Evolutionary conservation across 345 rosid genomes (phyloP).

Genomic region (Acer campestre): DNA sequence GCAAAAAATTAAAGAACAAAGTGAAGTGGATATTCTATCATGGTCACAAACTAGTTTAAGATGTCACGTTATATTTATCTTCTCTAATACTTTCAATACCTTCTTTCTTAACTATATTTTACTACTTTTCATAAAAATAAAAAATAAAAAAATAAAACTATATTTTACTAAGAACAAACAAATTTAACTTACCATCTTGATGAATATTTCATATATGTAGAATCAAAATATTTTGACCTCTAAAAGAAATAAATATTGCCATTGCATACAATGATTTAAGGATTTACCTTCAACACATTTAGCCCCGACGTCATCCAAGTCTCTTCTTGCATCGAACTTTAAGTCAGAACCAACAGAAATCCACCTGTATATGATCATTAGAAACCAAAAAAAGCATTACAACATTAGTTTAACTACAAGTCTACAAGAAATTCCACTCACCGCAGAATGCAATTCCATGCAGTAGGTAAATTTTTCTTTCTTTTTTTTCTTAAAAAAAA

Average conservation of each 20-base stretch:
- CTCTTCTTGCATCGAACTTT: conserved; percentile 95
- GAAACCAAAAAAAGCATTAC: conserved; percentile 20
- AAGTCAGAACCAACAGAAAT: conserved; percentile 98
- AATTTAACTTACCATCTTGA: background rate
- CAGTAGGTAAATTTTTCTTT: background rate
- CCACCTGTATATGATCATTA: conserved; percentile 68
- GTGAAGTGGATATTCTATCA: background rate
- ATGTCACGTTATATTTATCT: conserved; percentile 6
- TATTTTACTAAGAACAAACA: background rate
- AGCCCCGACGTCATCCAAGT: conserved; percentile 97
- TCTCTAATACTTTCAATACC: background rate
- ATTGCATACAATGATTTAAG: conserved; percentile 10
- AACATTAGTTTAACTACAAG: conserved; percentile 1
- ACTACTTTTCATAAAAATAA: no score
- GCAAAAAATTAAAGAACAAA: background rate
- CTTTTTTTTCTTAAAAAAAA: background rate
- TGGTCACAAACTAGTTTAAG: background rate
- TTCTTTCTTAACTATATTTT: conserved; percentile 1
- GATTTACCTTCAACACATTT: conserved; percentile 65
- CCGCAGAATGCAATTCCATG: background rate
- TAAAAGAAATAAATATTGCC: conserved; percentile 9
- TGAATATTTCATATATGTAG: background rate
- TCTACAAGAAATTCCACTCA: background rate
- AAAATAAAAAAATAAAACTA: no score
- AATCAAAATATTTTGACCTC: background rate